Percentiles rank a stretch among this genome's conserved stretches.
Conservation (phyloP, 768 basidiomycete genomes). For the Hortiboletus campestris region DNA sequence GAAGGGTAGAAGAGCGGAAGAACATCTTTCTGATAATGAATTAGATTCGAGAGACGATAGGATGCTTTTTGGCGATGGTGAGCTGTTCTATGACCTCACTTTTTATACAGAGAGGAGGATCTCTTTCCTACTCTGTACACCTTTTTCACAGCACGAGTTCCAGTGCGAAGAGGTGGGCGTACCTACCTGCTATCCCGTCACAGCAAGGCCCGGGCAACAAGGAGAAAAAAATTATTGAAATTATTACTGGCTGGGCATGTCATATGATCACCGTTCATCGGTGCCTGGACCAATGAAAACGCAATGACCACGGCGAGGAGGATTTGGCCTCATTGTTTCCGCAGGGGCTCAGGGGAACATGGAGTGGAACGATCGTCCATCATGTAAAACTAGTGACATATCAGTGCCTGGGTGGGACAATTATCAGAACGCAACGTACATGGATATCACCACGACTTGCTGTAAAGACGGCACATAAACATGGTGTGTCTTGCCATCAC, state of each 20-base stretch:
- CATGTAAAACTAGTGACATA: too few relatives aligned
- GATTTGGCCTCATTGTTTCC: neutral
- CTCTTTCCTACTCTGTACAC: too few relatives aligned
- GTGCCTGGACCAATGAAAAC: too few relatives aligned
- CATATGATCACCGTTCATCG: neutral
- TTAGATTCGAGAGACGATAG: neutral
- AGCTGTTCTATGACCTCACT: neutral
- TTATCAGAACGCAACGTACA: neutral
- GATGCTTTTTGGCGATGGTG: neutral
- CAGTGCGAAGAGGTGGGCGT: neutral
- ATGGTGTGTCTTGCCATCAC: too few relatives aligned
- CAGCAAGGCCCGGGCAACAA: neutral
- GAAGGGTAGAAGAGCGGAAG: conserved; percentile 1
- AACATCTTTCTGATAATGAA: conserved; percentile 2
- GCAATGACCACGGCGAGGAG: neutral
- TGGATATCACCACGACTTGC: neutral
- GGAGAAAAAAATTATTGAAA: too few relatives aligned
- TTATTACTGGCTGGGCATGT: neutral
- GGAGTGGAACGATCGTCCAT: neutral
- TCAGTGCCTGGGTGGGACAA: neutral
- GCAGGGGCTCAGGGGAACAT: neutral
- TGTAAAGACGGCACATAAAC: too few relatives aligned
- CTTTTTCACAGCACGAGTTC: too few relatives aligned
- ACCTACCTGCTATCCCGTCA: neutral
- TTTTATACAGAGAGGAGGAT: conserved; percentile 20